A percentile compares a stretch with the other conserved stretches of the same genome.
These are phyloP conservation scores for Eleusine coracana DNA, from an alignment of 176 grass and related monocot genomes.

Conservation along the genomic window DNA sequence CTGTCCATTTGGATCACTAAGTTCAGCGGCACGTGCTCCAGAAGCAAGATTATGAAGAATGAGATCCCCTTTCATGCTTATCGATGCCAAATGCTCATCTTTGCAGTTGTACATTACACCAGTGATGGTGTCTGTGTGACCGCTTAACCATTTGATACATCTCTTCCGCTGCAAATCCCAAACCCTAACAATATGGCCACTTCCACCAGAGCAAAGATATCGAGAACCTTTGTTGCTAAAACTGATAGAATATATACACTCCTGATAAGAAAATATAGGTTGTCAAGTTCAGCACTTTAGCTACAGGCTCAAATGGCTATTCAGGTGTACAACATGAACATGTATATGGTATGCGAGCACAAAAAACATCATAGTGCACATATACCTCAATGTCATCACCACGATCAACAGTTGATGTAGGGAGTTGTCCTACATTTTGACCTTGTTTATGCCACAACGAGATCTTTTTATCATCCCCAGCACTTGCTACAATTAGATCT, in stretches of 20 bases:
- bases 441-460: slow-evolving; percentile 93
- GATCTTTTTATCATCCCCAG: slow-evolving; percentile 97
- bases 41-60: slow-evolving; percentile 99
- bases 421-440: slow-evolving; percentile 77
- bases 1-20: slow-evolving; percentile 98
- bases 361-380: slow-evolving; percentile 33
- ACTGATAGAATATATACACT: slow-evolving; percentile 88
- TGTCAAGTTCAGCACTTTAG: slow-evolving; percentile 30
- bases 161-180: slow-evolving; percentile 96
- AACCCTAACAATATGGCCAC: slow-evolving; percentile 93
- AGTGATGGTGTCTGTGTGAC: slow-evolving; percentile 89
- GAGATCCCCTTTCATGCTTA: slow-evolving; percentile 90
- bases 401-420: slow-evolving; percentile 68
- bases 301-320: slow-evolving; percentile 4
- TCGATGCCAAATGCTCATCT: slow-evolving; percentile 97
- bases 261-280: slow-evolving; percentile 58
- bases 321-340: neutral
- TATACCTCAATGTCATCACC: slow-evolving; percentile 88
- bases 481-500: slow-evolving; percentile 94
- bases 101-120: slow-evolving; percentile 98
- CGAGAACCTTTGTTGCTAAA: slow-evolving; percentile 99
- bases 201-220: slow-evolving; percentile 95
- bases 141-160: slow-evolving; percentile 95
- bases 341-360: slow-evolving; percentile 13
- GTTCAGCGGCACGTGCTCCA: slow-evolving; percentile 87